A percentile compares a stretch with the other conserved stretches of the same genome.
Conservation (phyloP, 169 alveolate genomes). For the Miamiensis avidus region DNA sequence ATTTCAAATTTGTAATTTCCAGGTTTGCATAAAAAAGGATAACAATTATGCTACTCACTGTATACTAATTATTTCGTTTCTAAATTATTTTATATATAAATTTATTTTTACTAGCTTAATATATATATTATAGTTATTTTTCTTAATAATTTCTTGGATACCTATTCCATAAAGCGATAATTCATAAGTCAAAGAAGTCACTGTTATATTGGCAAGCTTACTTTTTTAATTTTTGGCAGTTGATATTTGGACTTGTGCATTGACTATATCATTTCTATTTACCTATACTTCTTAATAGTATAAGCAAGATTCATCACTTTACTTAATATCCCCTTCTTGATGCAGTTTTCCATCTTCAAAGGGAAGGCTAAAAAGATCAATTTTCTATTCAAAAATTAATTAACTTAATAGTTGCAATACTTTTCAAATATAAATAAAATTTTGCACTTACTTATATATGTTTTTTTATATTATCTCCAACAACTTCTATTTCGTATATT, state of each 20-base stretch:
- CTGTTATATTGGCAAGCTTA: not conserved
- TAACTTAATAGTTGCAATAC: too few species aligned
- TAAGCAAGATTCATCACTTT: not conserved
- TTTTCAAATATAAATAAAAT: too few species aligned
- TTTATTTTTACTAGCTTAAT: too few species aligned
- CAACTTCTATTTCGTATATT: not conserved
- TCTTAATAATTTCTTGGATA: not conserved
- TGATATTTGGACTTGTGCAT: not conserved
- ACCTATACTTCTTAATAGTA: too few species aligned
- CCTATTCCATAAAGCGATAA: not conserved
- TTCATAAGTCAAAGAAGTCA: not conserved
- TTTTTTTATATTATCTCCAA: not conserved
- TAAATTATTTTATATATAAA: too few species aligned
- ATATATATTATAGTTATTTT: too few species aligned
- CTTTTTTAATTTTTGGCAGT: too few species aligned
- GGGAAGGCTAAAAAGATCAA: too few species aligned
- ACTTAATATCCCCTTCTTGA: not conserved
- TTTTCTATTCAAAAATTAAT: too few species aligned
- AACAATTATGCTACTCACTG: not conserved
- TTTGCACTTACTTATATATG: not conserved
- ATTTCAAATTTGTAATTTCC: not conserved
- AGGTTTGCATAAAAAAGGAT: not conserved
- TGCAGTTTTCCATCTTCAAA: too few species aligned
- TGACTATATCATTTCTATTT: not conserved
- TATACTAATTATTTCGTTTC: too few species aligned